Percentiles rank a stretch among this genome's conserved stretches.
These are phyloP conservation scores for Furcasterigmium furcatum DNA, from an alignment of 2,329 filamentous ascomycete species.

Conservation along the genomic window DNA sequence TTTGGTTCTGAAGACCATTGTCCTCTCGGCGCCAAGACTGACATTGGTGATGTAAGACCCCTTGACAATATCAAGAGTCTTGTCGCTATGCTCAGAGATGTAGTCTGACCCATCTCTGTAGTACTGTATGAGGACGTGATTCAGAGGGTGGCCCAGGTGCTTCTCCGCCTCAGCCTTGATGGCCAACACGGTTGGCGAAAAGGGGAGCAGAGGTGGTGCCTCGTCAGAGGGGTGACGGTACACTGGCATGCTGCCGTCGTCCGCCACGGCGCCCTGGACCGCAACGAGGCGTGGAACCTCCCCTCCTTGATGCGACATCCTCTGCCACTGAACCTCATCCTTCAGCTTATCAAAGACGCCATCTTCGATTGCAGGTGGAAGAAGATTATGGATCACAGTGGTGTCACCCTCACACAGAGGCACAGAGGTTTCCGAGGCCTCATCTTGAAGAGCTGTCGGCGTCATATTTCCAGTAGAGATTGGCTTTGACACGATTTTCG, in stretches of 20 bases:
- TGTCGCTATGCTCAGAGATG: constrained; percentile 96
- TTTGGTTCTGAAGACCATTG: constrained; percentile 87
- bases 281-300: constrained; percentile 89
- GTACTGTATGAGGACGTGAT: constrained; percentile 89
- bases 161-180: constrained; percentile 69
- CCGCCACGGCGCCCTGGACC: constrained; percentile 71
- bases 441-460: too few relatives aligned
- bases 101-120: constrained; percentile 88
- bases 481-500: constrained; percentile 2
- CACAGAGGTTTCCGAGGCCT: neutral
- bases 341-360: constrained; percentile 68
- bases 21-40: constrained; percentile 86
- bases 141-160: constrained; percentile 74
- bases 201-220: constrained; percentile 71
- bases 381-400: constrained; percentile 65
- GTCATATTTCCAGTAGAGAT: neutral
- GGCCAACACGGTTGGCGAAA: constrained; percentile 67
- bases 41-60: constrained; percentile 87
- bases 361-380: constrained; percentile 53
- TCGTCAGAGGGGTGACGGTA: constrained; percentile 94
- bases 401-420: constrained; percentile 79
- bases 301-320: constrained; percentile 88
- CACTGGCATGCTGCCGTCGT: constrained; percentile 76
- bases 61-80: constrained; percentile 84
- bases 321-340: constrained; percentile 80